These are phyloP conservation scores for Apiotrichum domesticum DNA, from an alignment of 1,284 basidiomycete genomes.

Conservation along the genomic window DNA sequence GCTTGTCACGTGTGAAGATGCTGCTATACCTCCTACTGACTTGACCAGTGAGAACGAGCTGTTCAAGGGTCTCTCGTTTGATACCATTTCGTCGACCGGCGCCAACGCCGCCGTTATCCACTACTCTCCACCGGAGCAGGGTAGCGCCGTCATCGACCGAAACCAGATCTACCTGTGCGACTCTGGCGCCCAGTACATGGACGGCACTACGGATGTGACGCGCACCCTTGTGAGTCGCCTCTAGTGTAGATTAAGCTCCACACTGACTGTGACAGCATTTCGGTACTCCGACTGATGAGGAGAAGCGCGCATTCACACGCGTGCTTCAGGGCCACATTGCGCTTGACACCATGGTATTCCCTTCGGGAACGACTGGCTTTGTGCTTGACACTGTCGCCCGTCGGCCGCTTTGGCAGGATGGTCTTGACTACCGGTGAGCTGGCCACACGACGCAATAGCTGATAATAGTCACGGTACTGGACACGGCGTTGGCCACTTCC, in stretches of 20 bases:
- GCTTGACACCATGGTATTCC: conserved; percentile 74
- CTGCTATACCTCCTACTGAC: conserved; percentile 6
- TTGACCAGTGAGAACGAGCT: conserved; percentile 59
- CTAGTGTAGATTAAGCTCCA: neutral
- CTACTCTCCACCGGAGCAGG: conserved; percentile 71
- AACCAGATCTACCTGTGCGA: conserved; percentile 92
- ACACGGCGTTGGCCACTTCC: conserved; percentile 84
- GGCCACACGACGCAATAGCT: conserved; percentile 22
- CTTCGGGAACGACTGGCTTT: conserved; percentile 66
- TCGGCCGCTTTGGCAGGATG: conserved; percentile 81
- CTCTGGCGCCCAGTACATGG: conserved; percentile 83
- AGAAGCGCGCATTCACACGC: conserved; percentile 83
- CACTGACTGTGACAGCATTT: conserved; percentile 58
- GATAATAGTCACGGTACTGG: conserved; percentile 74
- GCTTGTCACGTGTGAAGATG: neutral
- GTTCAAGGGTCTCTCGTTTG: conserved; percentile 85
- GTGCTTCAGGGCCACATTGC: conserved; percentile 50
- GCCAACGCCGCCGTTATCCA: conserved; percentile 92
- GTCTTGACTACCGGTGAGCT: conserved; percentile 56
- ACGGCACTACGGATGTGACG: conserved; percentile 90
- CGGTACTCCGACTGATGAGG: conserved; percentile 71
- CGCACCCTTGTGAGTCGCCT: conserved; percentile 56
- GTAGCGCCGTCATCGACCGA: conserved; percentile 67
- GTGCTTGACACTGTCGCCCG: conserved; percentile 70
- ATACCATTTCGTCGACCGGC: conserved; percentile 85